Evolutionary conservation across 225 moss, liverwort and hornwort species (phyloP), one percentile per base, ranked within the genome.

Genomic region (Climacium dendroides): DNA sequence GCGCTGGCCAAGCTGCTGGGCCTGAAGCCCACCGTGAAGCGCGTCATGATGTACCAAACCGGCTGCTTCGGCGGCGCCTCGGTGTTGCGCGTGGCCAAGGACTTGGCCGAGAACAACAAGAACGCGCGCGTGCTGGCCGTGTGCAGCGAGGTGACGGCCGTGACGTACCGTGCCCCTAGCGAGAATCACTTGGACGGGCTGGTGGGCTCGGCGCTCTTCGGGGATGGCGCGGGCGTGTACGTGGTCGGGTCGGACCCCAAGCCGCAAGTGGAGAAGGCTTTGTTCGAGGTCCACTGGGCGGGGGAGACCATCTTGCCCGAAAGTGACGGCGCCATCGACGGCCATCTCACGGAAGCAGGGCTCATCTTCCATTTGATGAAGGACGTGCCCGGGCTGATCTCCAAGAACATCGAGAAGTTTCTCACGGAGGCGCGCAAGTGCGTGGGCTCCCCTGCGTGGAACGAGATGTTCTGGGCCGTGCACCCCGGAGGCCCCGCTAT

Each of bases 301-400:
- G 59, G 84, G 13, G 72, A 72, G 47, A 73, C 72, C 37, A 74
- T 74, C n/a, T 74, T 74, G 63, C 91, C 90, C 0, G 89, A 91
- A 83, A 91, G 89, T 50, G 92, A 91, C 26, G 87, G 91, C 32
- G 91, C 92, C 67, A 93, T 93, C 5, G 92, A 91, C 3, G 91
- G 92, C 2, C 89, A 89, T 9, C 71, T 93, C 5, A 93, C 92
- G 32, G 91, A 91, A 80, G 92, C 89, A 3, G 92, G 92, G 15
- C 89, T 93, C 66, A 91, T 91, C 83, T 89, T 91, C 84, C 92
- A 93, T 48, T 80, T 93, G 4, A 91, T 92, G 90, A 91, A 92
- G 73, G 90, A 90, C 47, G 61, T 61, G 15, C 80, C 60, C 47
- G 48, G 81, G 53, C 76, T 71, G 43, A 71, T 71, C 43, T 71